A percentile compares a stretch with the other conserved stretches of the same genome.
phyloP scores from a whole-genome alignment of 2,329 filamentous ascomycete genomes.

The Aaosphaeria arxii region DNA sequence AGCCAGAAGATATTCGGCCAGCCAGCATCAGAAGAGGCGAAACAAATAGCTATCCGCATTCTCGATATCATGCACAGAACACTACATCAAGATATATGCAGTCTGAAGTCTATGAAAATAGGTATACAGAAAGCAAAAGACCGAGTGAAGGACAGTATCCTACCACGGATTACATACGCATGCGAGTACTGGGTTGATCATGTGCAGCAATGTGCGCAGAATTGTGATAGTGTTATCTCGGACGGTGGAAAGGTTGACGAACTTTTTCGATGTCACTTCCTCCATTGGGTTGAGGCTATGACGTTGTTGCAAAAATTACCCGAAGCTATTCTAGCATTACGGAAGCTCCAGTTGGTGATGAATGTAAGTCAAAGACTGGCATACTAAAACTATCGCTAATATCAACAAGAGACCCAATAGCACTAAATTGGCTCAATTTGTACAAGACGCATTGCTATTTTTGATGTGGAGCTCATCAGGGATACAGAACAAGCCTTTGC shows the following conservation, averaged over 20 bases:
- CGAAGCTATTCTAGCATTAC: not conserved
- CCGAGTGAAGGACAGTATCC: not conserved
- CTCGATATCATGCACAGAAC: slow-evolving; percentile 10
- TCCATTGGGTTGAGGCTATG: not conserved
- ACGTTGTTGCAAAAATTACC: not conserved
- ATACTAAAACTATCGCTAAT: not conserved
- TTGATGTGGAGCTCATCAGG: slow-evolving; percentile 7
- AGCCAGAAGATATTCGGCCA: not conserved
- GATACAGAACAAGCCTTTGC: slow-evolving; percentile 13
- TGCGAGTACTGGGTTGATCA: slow-evolving; percentile 37
- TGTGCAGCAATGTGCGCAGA: slow-evolving; percentile 4
- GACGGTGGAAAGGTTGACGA: not conserved
- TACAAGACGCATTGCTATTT: slow-evolving; percentile 11
- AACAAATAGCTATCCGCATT: not conserved
- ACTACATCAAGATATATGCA: slow-evolving; percentile 20
- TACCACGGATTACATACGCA: slow-evolving; percentile 19
- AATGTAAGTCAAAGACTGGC: not conserved
- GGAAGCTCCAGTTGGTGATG: not conserved
- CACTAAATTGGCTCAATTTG: slow-evolving; percentile 1
- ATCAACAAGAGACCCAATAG: not conserved
- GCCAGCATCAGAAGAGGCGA: slow-evolving; percentile 5
- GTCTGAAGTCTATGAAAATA: not conserved
- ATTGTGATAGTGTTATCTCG: slow-evolving; percentile 2
- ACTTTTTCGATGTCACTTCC: not conserved
- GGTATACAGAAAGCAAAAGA: not conserved